These are phyloP conservation scores for Malus hybrid DNA, from an alignment of 331 rosid species.

Conservation along the genomic window DNA sequence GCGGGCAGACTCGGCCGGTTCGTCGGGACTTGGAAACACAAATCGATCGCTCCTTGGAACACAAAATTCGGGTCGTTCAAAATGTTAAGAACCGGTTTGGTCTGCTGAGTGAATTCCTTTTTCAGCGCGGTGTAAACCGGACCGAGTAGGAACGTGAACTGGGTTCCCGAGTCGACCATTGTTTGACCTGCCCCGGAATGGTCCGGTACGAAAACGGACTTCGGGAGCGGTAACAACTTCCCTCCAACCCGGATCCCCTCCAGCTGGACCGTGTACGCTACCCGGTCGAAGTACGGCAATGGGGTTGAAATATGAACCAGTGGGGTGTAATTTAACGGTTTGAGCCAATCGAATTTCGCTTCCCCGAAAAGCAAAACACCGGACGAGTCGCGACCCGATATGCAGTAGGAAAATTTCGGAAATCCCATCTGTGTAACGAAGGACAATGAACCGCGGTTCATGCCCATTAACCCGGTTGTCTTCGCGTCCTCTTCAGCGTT, in stretches of 20 bases:
- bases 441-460: conserved; percentile 69
- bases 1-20: conserved; percentile 2
- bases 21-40: conserved; percentile 38
- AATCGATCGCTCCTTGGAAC: conserved; percentile 71
- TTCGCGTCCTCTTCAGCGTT: conserved; percentile 52
- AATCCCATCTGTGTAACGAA: conserved; percentile 45
- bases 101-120: conserved; percentile 45
- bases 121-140: conserved; percentile 61
- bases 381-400: conserved; percentile 45
- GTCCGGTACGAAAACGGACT: conserved; percentile 49
- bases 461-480: conserved; percentile 67
- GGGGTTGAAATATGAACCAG: conserved; percentile 38
- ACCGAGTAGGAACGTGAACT: conserved; percentile 70
- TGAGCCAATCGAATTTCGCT: conserved; percentile 33
- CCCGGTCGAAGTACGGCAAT: conserved; percentile 60
- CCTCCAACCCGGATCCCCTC: conserved; percentile 50
- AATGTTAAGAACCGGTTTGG: conserved; percentile 23
- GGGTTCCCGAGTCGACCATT: conserved; percentile 81
- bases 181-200: conserved; percentile 92
- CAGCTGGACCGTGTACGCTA: conserved; percentile 73
- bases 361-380: conserved; percentile 63
- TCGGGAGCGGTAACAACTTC: conserved; percentile 36
- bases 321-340: conserved; percentile 57
- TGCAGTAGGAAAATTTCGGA: conserved; percentile 73
- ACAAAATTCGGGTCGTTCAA: conserved; percentile 45